Evolutionary conservation across 495 filamentous ascomycete genomes (phyloP), one percentile per base, ranked within the genome.

Genomic region (Darksidea phi): DNA sequence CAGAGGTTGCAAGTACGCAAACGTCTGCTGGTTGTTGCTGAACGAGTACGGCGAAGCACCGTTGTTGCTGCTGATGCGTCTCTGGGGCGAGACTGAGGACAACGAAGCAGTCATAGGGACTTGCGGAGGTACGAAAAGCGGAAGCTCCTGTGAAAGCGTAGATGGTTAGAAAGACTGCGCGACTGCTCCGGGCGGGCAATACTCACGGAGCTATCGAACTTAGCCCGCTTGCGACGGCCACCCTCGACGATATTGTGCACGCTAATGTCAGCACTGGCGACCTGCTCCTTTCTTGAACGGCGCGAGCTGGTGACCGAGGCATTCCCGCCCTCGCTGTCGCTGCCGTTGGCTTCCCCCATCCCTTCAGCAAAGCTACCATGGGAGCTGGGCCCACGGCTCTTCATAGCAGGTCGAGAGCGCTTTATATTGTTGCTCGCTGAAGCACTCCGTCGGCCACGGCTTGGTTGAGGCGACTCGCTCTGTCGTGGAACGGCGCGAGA

Each of bases 241-340:
- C 95, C 94, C 75, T 97, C 92, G 55, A 98, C 88, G 74, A 98
- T 97, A 70, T 98, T 98, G 58, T 95, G 90, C 64, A 96, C 82
- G 73, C 92, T 97, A 69, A 98, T 98, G 57, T 97, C 94, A 3
- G 94, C 91, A 70, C 89, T 95, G n/a, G 86, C 89, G 57, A 95
- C 79, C 50, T 88, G 86, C 69, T 97, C 91, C 62, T 79, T 84
- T 69, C 85, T 89, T 63, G 83, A 79, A 66, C 84, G 87, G 61
- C 86, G 86, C 54, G 88, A 88, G 70, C 82, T 80, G 28, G 80
- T 78, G 13, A 85, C 80, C 50, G 88, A 90, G 48, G 81, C 86
- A 42, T 86, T 82, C 28, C 84, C 88, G 61, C 83, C 85, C 60
- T 95, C 91, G 58, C 86, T 90, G 72, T 89, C 90, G 75, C 87